phyloP scores from a whole-genome alignment of 805 yeast genomes.

The Yarrowia yakushimensis region DNA sequence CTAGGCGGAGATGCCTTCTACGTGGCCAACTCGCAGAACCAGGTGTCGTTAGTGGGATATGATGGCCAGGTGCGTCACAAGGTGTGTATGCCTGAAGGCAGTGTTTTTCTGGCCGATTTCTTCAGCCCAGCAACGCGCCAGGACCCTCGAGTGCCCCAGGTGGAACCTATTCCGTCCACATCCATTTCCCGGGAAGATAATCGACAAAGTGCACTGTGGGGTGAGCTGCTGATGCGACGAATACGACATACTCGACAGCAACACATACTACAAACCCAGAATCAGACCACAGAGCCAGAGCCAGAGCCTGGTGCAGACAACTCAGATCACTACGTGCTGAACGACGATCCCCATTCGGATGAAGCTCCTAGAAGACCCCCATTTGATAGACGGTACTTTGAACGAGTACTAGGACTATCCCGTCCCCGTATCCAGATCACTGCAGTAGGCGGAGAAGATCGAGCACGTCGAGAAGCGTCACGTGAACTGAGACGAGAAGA shows the following conservation, averaged over 20 bases:
- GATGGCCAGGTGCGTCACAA: conserved; percentile 12
- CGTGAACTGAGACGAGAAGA: conserved; percentile 17
- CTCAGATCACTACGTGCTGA: background rate
- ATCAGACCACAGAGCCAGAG: background rate
- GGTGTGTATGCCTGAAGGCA: conserved; percentile 14
- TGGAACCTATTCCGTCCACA: background rate
- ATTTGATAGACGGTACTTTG: conserved; percentile 14
- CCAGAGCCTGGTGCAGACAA: background rate
- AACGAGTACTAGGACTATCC: background rate
- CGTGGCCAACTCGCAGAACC: conserved; percentile 24
- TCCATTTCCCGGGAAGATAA: background rate
- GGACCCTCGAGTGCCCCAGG: background rate
- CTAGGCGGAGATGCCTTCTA: conserved; percentile 14
- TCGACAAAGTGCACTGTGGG: background rate
- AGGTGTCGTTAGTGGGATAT: background rate
- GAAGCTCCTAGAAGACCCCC: conserved; percentile 19
- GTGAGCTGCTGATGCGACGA: background rate
- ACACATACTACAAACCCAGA: background rate
- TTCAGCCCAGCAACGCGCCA: conserved; percentile 14
- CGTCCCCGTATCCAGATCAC: conserved; percentile 7
- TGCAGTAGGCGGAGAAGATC: background rate
- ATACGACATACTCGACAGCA: background rate
- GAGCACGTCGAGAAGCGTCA: background rate
- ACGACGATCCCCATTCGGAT: background rate
- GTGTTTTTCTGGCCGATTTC: conserved; percentile 11